phyloP scores from a whole-genome alignment of 441 rosid species.

The Breynia disticha region DNA sequence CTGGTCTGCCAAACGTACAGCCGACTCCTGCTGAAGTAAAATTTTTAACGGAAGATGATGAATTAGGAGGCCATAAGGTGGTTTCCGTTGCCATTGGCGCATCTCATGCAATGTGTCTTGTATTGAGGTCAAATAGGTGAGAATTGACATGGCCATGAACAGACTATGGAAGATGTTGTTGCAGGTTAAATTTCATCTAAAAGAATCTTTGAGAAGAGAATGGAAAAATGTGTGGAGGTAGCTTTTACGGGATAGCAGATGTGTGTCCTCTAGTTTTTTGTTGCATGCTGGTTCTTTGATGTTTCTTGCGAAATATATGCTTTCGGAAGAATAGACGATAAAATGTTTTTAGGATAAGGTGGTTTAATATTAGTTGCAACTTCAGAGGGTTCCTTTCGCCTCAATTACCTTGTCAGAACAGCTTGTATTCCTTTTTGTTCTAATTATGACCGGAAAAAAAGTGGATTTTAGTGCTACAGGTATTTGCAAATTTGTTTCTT shows the following conservation, averaged over 20 bases:
- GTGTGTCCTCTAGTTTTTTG: neutral
- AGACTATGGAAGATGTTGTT: no score
- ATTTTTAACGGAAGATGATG: slow-evolving; percentile 66
- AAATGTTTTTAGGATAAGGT: no score
- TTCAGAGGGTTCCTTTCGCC: no score
- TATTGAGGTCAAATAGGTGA: slow-evolving; percentile 35
- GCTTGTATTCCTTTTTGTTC: no score
- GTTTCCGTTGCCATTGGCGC: slow-evolving; percentile 71
- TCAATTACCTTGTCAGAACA: no score
- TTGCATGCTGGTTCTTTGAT: neutral
- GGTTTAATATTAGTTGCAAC: no score
- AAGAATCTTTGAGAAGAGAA: neutral
- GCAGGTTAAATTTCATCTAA: no score
- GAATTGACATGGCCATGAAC: neutral
- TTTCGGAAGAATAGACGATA: no score
- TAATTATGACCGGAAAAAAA: no score
- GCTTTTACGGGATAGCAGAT: neutral
- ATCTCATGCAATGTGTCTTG: slow-evolving; percentile 80
- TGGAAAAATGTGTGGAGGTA: neutral
- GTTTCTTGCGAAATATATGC: neutral
- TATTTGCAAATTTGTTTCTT: no score
- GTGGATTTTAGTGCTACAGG: no score
- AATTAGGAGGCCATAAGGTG: slow-evolving; percentile 38
- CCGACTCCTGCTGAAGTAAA: slow-evolving; percentile 55
- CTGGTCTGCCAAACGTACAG: slow-evolving; percentile 72